phyloP scores from a whole-genome alignment of 768 basidiomycete genomes.

The Stropharia rugosoannulata region DNA sequence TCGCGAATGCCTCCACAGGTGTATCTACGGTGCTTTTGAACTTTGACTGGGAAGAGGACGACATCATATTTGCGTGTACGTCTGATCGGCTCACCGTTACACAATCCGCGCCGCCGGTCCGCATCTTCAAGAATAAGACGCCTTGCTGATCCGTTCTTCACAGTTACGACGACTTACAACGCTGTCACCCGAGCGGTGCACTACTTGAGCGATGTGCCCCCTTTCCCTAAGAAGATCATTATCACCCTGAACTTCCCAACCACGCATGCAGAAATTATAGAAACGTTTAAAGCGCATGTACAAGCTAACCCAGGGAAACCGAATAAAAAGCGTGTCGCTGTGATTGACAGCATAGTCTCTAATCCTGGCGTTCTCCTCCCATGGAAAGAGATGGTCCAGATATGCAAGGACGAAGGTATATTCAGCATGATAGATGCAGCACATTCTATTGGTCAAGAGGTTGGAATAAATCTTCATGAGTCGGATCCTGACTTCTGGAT shows the following conservation, averaged over 20 bases:
- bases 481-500: conserved; percentile 76
- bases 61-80: conserved; percentile 65
- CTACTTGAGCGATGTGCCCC: conserved; percentile 53
- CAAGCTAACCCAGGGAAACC: conserved; percentile 32
- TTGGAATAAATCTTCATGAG: conserved; percentile 56
- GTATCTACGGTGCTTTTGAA: conserved; percentile 69
- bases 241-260: conserved; percentile 57
- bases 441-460: conserved; percentile 79
- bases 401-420: conserved; percentile 63
- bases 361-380: conserved; percentile 70
- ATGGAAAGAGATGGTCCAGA: conserved; percentile 70
- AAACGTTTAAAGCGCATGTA: conserved; percentile 39
- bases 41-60: conserved; percentile 64
- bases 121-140: background rate
- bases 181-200: conserved; percentile 51
- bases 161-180: conserved; percentile 47
- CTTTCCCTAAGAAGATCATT: conserved; percentile 49
- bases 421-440: conserved; percentile 79
- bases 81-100: conserved; percentile 14
- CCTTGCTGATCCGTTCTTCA: background rate
- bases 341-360: conserved; percentile 69
- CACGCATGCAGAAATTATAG: conserved; percentile 54
- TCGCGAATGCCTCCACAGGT: conserved; percentile 63
- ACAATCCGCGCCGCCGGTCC: background rate
- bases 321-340: conserved; percentile 55